phyloP scores from a whole-genome alignment of 1,284 basidiomycete genomes.

The Ustilago sp. region DNA sequence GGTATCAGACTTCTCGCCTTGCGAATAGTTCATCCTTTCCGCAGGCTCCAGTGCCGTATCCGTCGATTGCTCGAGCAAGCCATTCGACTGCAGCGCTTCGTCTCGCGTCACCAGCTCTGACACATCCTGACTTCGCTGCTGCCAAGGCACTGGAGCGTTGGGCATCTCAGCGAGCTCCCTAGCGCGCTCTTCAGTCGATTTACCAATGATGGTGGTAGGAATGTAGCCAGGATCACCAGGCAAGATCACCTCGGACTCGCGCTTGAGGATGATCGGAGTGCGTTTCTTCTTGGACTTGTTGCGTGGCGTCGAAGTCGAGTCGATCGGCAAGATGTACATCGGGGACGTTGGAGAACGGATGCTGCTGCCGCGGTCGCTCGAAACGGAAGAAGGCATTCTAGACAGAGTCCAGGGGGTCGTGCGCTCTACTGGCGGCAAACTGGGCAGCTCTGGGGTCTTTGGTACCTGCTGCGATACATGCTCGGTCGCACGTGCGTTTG shows the following conservation, averaged over 20 bases:
- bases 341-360: constrained; percentile 33
- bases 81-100: not conserved
- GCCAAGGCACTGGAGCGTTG: not conserved
- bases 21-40: constrained; percentile 16
- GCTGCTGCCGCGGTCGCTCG: constrained; percentile 24
- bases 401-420: constrained; percentile 27
- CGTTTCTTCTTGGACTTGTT: constrained; percentile 32
- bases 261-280: constrained; percentile 48
- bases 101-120: not conserved
- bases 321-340: constrained; percentile 36
- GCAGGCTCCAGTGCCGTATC: constrained; percentile 11
- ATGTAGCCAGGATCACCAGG: constrained; percentile 34
- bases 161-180: constrained; percentile 12
- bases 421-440: constrained; percentile 17
- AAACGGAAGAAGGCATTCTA: constrained; percentile 19
- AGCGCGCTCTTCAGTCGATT: constrained; percentile 19
- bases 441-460: constrained; percentile 18
- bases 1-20: not conserved
- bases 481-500: constrained; percentile 14
- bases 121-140: constrained; percentile 3
- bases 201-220: constrained; percentile 26
- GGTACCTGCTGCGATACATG: constrained; percentile 5
- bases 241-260: constrained; percentile 41
- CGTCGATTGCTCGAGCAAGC: constrained; percentile 3
- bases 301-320: constrained; percentile 39